Evolutionary conservation across 805 yeast species (phyloP), one percentile per base, ranked within the genome.

Genomic region (Hyphopichia homilentoma): DNA sequence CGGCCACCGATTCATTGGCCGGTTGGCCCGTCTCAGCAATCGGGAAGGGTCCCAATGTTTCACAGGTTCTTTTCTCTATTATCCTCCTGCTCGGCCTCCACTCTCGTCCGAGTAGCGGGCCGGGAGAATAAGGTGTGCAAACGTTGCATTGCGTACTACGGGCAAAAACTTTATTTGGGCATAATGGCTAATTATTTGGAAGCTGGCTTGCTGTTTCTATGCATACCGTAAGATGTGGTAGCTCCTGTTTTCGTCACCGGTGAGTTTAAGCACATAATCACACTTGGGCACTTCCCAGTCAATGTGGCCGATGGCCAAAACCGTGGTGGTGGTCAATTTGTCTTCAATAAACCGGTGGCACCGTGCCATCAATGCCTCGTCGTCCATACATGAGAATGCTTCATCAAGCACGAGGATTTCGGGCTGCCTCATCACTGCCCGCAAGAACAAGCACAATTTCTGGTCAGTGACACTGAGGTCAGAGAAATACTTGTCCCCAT

Each of bases 361-460:
- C 35, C 46, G 39, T 6, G 39, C 29, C 51, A 65, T 50, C 22
- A 65, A 34, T 26, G 41, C 47, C 15, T 68, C 73, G 33, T 77
- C 80, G 24, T 82, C 84, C 93, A 90, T 85, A 11, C 88, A 94
- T 15, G 95, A 84, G 37, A 90, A 77, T 0, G 97, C 95, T 62
- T 90, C 98, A 57, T 90, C 98, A 2, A 90, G 63, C 29, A 90
- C 81, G 32, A 90, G 64, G 1, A 90, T 61, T 30, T 76, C 73
- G 0, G 98, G 98, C 40, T 75, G 65, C 53, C 84, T 86, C 25
- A 86, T 69, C 12, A 90, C 50, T 2, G 96, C 82, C 35, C 98
- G 67, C 16, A 88, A 59, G 44, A 93, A 80, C 16, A 90, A 61
- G 0, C 78, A 76, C 8, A 86, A 57, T 50, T 90, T 90, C 56